Evolutionary conservation across 257 asterid genomes (phyloP).

Genomic region (Solanum medicagineum): DNA sequence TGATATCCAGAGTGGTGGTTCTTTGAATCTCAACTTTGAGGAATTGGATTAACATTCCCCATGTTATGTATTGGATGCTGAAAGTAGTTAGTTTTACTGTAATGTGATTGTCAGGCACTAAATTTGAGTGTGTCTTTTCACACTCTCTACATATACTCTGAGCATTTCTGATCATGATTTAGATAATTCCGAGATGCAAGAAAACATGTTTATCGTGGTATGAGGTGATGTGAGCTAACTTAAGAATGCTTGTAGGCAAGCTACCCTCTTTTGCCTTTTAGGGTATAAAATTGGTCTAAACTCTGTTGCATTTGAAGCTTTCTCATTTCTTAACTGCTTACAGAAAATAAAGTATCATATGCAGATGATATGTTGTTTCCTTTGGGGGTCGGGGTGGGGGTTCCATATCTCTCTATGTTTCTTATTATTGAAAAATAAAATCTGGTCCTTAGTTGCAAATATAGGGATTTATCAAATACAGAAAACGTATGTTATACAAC

Average conservation of each 20-base stretch:
- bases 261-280: not conserved
- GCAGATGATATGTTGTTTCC: not conserved
- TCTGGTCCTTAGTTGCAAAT: not conserved
- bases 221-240: not conserved
- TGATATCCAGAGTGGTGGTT: not conserved
- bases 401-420: not conserved
- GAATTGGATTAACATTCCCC: not conserved
- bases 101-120: not conserved
- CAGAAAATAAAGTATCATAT: not conserved
- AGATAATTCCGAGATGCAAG: not conserved
- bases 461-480: not conserved
- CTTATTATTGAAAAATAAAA: not conserved
- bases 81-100: not conserved
- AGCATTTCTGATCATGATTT: not conserved
- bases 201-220: not conserved
- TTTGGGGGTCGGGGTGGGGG: not conserved
- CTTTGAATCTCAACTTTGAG: not conserved
- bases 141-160: not conserved
- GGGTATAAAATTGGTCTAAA: not conserved
- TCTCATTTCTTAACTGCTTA: not conserved
- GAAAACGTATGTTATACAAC: not conserved
- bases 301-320: not conserved
- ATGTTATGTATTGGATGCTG: not conserved
- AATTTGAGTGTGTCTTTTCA: not conserved
- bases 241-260: not conserved